Evolutionary conservation across 2,329 filamentous ascomycete species (phyloP).

Genomic region (Fusarium sp.): DNA sequence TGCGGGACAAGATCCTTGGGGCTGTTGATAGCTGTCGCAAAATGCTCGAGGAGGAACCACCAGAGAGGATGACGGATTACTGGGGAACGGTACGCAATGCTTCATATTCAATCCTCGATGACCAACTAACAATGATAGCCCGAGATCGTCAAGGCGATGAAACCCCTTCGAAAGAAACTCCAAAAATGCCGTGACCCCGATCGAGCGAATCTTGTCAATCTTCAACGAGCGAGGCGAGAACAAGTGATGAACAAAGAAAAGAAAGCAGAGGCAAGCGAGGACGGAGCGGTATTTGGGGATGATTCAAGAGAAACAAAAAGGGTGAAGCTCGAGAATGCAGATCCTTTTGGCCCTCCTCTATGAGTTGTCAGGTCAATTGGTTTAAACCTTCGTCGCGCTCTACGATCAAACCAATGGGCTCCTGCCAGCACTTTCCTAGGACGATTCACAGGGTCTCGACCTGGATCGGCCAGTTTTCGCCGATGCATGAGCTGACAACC

Average conservation of each 20-base stretch:
- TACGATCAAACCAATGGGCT: constrained; percentile 22
- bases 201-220: constrained; percentile 75
- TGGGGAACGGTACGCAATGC: constrained; percentile 60
- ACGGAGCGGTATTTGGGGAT: constrained; percentile 61
- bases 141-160: constrained; percentile 60
- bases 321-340: constrained; percentile 58
- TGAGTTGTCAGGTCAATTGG: constrained; percentile 41
- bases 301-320: constrained; percentile 58
- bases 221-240: constrained; percentile 73
- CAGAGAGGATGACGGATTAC: constrained; percentile 65
- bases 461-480: constrained; percentile 20
- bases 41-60: constrained; percentile 68
- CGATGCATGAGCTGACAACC: constrained; percentile 27
- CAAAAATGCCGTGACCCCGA: constrained; percentile 79
- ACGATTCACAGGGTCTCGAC: constrained; percentile 9
- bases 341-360: constrained; percentile 61
- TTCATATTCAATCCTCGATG: constrained; percentile 33
- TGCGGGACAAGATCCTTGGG: constrained; percentile 62
- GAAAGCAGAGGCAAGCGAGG: constrained; percentile 54
- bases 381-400: constrained; percentile 2
- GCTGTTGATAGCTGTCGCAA: constrained; percentile 63
- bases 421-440: constrained; percentile 20
- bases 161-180: constrained; percentile 75
- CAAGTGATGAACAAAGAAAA: constrained; percentile 60
- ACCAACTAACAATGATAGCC: constrained; percentile 50